Conservation (phyloP, 2,329 filamentous ascomycete genomes). For the Orbilia javanica region DNA sequence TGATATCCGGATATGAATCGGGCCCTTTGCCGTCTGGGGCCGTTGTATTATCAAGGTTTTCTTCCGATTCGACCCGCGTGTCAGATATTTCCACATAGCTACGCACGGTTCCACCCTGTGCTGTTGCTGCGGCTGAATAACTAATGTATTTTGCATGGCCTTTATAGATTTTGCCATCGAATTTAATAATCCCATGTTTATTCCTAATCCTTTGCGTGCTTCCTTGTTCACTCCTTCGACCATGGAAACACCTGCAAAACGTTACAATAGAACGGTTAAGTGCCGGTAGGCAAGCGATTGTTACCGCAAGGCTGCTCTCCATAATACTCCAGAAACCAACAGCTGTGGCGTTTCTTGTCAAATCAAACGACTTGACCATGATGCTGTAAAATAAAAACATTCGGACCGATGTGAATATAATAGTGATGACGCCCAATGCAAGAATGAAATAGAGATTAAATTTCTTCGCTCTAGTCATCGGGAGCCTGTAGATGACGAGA, state of each 20-base stretch:
- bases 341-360: slow-evolving; percentile 38
- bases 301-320: slow-evolving; percentile 57
- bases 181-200: slow-evolving; percentile 44
- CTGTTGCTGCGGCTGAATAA: slow-evolving; percentile 50
- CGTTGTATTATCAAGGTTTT: slow-evolving; percentile 13
- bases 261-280: slow-evolving; percentile 39
- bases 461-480: slow-evolving; percentile 46
- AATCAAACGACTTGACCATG: slow-evolving; percentile 50
- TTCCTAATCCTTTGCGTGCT: slow-evolving; percentile 37
- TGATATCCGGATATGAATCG: slow-evolving; percentile 54
- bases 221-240: not conserved
- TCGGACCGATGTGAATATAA: slow-evolving; percentile 51
- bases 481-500: slow-evolving; percentile 46
- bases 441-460: slow-evolving; percentile 53
- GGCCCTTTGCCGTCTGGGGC: slow-evolving; percentile 9
- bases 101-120: slow-evolving; percentile 23
- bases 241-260: slow-evolving; percentile 19
- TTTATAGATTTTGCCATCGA: slow-evolving; percentile 53
- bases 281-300: slow-evolving; percentile 50
- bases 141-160: slow-evolving; percentile 55
- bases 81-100: slow-evolving; percentile 49
- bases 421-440: slow-evolving; percentile 38
- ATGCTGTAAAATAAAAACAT: slow-evolving; percentile 55
- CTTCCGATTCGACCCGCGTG: slow-evolving; percentile 30
- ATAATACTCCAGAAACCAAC: slow-evolving; percentile 57